phyloP scores from a whole-genome alignment of 345 rosid species.

The Rhizophora apiculata region DNA sequence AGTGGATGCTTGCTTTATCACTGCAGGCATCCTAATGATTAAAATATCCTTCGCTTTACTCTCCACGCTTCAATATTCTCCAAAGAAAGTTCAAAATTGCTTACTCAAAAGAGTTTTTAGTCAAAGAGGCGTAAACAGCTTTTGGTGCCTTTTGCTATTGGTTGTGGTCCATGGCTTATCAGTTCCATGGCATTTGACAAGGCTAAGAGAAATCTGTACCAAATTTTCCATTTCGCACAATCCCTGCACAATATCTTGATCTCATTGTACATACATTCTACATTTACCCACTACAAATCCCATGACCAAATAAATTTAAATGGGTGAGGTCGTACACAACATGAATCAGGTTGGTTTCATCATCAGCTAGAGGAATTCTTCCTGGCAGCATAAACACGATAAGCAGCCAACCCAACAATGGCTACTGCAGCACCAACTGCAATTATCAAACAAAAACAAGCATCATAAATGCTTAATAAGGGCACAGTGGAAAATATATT shows the following conservation, averaged over 20 bases:
- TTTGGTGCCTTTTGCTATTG: background rate
- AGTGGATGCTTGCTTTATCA: too few species aligned
- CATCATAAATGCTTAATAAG: background rate
- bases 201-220: constrained; percentile 3
- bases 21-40: too few species aligned
- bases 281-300: constrained; percentile 4
- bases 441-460: constrained; percentile 8
- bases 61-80: too few species aligned
- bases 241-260: constrained; percentile 27
- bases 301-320: background rate
- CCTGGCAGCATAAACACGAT: constrained; percentile 80
- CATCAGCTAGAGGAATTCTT: constrained; percentile 63
- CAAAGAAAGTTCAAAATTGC: too few species aligned
- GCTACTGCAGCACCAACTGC: constrained; percentile 95
- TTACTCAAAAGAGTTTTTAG: too few species aligned
- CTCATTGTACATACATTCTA: constrained; percentile 16
- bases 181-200: background rate
- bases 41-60: too few species aligned
- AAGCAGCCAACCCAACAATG: constrained; percentile 86
- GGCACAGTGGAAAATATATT: background rate
- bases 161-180: background rate
- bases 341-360: background rate
- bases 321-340: background rate
- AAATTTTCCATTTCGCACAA: constrained; percentile 34
- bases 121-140: background rate